Base-by-base conservation (phyloP, 2,329 filamentous ascomycete genomes). In the Talaromyces sp. region DNA sequence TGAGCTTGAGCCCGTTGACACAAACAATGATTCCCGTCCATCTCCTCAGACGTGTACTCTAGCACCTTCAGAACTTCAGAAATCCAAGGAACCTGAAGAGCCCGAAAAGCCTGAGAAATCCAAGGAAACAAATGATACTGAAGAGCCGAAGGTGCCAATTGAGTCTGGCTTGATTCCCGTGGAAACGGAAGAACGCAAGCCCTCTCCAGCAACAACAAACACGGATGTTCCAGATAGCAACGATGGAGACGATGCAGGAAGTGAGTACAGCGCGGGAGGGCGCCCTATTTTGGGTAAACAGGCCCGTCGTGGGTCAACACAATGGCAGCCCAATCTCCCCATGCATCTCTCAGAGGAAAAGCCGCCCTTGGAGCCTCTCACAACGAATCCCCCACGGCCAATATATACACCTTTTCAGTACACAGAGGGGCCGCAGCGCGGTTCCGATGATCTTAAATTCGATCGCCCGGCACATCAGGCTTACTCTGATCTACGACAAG, bases 191-290 rank as follows among this genome's bases (percentile, higher is more conserved):
- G 17, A 16, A 4, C 9, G 13, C 35, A 2, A 3, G 29, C 24
- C 24, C 24, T 41, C 24, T 16, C 30, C 37, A 33, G 32, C 20
- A 11, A 36, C 14, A 20, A 43, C 43, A 6, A 14, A 11, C 27
- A 33, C 22, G 14, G 45, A 29, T 6, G 20, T 29, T 14, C 30
- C 47, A 14, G 55, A 62, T 16, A 54, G 54, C 32, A 33, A 33
- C 8, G 61, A 61, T 29, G 63, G 65, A 27, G 67, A 69, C 52
- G 70, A 69, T 53, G 64, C 69, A 36, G 68, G 73, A 11, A 64
- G 62, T 46, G 62, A 63, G 35, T 83, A 82, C 54, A 83, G 80
- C 55, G 79, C 81, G 17, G 81, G 81, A 19, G 81, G 81, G 7
- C 71, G 81, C 29, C 81, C 81, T 9, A 73, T 79, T 10, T 55